A percentile compares a stretch with the other conserved stretches of the same genome.
These are phyloP conservation scores for Aspergillus luchuensis DNA, from an alignment of 2,329 filamentous ascomycete genomes.

Conservation along the genomic window DNA sequence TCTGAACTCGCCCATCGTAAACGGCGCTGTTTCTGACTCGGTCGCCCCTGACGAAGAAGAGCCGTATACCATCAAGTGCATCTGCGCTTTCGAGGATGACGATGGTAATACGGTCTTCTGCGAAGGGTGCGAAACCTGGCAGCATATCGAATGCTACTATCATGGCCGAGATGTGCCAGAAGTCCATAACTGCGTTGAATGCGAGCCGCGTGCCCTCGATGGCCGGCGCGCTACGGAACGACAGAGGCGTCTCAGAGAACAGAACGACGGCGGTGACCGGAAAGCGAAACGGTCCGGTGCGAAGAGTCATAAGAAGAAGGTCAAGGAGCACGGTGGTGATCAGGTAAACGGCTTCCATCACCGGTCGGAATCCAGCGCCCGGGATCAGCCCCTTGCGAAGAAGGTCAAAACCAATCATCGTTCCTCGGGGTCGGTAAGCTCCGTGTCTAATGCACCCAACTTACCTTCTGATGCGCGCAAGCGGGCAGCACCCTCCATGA, in stretches of 20 bases:
- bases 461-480: conserved; percentile 65
- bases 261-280: conserved; percentile 64
- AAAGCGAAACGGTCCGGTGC: conserved; percentile 72
- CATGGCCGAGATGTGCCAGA: conserved; percentile 71
- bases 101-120: conserved; percentile 98
- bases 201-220: conserved; percentile 76
- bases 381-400: conserved; percentile 65
- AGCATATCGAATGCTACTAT: conserved; percentile 97
- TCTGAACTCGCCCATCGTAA: conserved; percentile 45
- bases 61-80: conserved; percentile 92
- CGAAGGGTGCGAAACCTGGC: conserved; percentile 95
- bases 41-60: conserved; percentile 48
- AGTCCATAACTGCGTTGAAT: conserved; percentile 87
- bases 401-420: conserved; percentile 82
- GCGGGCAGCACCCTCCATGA: conserved; percentile 64
- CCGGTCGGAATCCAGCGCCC: conserved; percentile 58
- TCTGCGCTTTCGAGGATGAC: conserved; percentile 89
- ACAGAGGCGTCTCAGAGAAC: conserved; percentile 63
- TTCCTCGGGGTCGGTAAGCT: conserved; percentile 72
- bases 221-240: conserved; percentile 72
- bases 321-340: conserved; percentile 59
- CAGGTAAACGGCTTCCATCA: conserved; percentile 57
- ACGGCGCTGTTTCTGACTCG: conserved; percentile 46
- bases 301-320: conserved; percentile 87
- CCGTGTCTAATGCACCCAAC: conserved; percentile 66